Evolutionary conservation across 176 grass and related monocot species (phyloP), one percentile per base, ranked within the genome.

Genomic region (Oryza australiensis): DNA sequence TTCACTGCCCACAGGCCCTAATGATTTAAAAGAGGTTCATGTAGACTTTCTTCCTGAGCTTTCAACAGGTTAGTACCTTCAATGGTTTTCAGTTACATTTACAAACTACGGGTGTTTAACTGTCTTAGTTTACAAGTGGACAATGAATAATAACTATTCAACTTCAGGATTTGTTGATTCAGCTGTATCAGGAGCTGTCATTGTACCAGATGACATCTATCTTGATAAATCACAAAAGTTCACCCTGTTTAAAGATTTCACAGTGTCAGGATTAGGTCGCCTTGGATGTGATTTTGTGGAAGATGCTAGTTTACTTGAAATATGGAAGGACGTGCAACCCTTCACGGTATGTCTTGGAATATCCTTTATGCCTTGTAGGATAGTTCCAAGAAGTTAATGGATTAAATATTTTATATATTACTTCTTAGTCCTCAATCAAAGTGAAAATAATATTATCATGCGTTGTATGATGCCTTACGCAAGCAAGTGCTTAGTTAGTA

Each of bases 181-280:
- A 23, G 75, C 53, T 33, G 65, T 72, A 74, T 80, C 12, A 55
- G 68, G 28, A 79, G 24, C 34, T 84, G 63, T 63, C 3, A 46
- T 45, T 65, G 33, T 68, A 65, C 42, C 62, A 79, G 53, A 66
- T 85, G 84, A 86, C 48, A 88, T 51, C 33, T 24, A 60, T 83
- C 45, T 28, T 64, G 82, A 49, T 30, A 64, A 43, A 76, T 83
- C 65, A 33, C 40, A 63, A 49, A 95, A 91, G 40, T 95, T 92
- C 77, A 15, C 74, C 51, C 87, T 87, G 72, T 99, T 99, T 57
- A 91, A 90, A 92, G 89, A 93, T 77, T 96, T 94, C 37, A 78
- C 87, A 12, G 34, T 80, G 59, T 90, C 87, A 57, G 93, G 87
- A 76, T 85, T 99, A 73, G 78, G 76, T 64, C 85, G 77, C 60